phyloP scores from a whole-genome alignment of 2,329 filamentous ascomycete genomes.

The Epichloe gansuensis region DNA sequence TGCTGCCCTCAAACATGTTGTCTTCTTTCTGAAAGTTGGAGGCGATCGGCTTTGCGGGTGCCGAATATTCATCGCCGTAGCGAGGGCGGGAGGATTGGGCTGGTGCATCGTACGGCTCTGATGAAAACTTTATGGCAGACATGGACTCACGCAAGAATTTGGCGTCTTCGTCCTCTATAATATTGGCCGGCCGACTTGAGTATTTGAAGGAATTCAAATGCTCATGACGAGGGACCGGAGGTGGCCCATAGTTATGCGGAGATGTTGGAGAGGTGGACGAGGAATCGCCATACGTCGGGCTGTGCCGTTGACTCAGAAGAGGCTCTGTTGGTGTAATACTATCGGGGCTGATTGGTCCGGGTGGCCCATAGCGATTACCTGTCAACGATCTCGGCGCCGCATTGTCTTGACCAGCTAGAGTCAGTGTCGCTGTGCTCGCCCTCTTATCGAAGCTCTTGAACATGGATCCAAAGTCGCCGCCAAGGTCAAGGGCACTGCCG shows the following conservation, averaged over 20 bases:
- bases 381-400: conserved; percentile 32
- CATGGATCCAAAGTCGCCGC: conserved; percentile 46
- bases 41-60: conserved; percentile 15
- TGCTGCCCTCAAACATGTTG: conserved; percentile 40
- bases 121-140: conserved; percentile 34
- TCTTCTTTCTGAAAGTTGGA: conserved; percentile 32
- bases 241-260: conserved; percentile 7
- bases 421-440: conserved; percentile 35
- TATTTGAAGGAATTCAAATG: conserved; percentile 17
- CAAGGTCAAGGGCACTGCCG: conserved; percentile 35
- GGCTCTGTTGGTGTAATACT: conserved; percentile 31
- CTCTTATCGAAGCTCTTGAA: conserved; percentile 43
- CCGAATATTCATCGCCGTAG: conserved; percentile 27
- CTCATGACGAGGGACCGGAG: conserved; percentile 24
- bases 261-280: neutral
- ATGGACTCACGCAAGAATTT: conserved; percentile 40
- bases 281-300: conserved; percentile 31
- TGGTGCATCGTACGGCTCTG: conserved; percentile 12
- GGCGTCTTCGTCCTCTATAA: conserved; percentile 39
- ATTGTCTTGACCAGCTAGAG: conserved; percentile 27
- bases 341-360: conserved; percentile 36
- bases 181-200: conserved; percentile 23
- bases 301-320: conserved; percentile 35
- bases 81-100: conserved; percentile 22
- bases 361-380: conserved; percentile 27